Base-by-base conservation (phyloP, 1,139 yeast genomes). In the Candida tunisiensis region DNA sequence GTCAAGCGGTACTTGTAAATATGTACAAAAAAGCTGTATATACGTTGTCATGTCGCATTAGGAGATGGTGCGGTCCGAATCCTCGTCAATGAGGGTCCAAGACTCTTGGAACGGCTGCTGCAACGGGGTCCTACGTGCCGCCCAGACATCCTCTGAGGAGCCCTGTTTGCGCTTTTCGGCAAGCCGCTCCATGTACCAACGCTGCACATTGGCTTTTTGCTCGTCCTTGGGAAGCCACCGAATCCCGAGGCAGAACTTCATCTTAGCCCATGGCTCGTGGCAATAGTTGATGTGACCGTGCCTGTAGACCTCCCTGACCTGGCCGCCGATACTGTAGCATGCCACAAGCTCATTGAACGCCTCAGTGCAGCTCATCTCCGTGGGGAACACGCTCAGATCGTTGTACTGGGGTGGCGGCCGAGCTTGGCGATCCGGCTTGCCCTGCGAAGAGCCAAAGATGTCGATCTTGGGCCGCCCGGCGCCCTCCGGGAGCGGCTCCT, bases 301-400 rank as follows among this genome's bases (percentile, higher is more conserved):
- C 28, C 95, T 55, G 46, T 85, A 85, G 43, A 78, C 74, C 49
- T 75, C 66, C 36, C 88, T 66, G 17, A 78, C 55, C 47, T 83
- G 94, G 1, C 94, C 94, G 2, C 95, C 95, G 3, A 83, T 46
- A 1, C 94, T 78, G 55, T 79, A 82, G 48, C 96, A 85, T 27
- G 69, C 74, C 27, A 83, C 64, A 20, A 85, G 57, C 43, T 80
- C 93, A 49, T 85, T 93, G 49, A 85, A 73, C 1, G 92, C 92
- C 23, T 85, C 79, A 28, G 75, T 57, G 42, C 83, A 74, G 30
- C 66, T 63, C 78, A 73, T 70, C 16, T 47, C 49, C 6, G 54
- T 49, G 7, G 57, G 57, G 31, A 47, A 52, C 17, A 50, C 22
- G 22, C 22, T 20, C 15, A 20, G 15, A 13, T 20, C 11, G 22